Base-by-base conservation (phyloP, 2,329 filamentous ascomycete genomes). In the Colletotrichum phormii region DNA sequence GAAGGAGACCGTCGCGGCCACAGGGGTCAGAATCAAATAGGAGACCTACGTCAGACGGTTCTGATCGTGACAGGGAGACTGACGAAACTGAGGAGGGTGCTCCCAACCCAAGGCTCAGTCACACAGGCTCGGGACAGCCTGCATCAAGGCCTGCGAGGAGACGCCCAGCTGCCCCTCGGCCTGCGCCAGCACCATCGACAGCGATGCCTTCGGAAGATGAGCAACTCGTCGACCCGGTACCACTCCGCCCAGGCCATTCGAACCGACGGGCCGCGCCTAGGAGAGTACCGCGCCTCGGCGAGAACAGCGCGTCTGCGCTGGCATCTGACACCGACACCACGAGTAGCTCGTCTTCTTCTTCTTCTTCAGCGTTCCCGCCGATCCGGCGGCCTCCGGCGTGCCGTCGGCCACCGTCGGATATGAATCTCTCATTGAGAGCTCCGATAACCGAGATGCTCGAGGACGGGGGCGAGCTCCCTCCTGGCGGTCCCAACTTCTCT, bases 271-370 rank as follows among this genome's bases (percentile, higher is more conserved):
- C 71, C 18, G 66, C 54, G 18, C 71, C 71, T 15, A 70, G 46
- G 11, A 55, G 37, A 51, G 60, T 61, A 11, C 54, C 55, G 29
- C 71, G 49, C 12, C 53, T 72, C 49, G 66, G 71, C 8, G 66
- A 72, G 46, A 42, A 37, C 3, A 57, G 22, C 49, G 33, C 54
- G 15, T 61, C 64, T 8, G 60, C 31, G 26, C 53, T 46, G 11
- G 53, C 65, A 35, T 72, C 66, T 11, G 71, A 72, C 15, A 72
- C 71, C 54, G 71, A 72, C 31, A 70, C 60, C 4, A 70, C 71
- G 26, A 64, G 66, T 42, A 72, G 60, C 46, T 70, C 70, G 1
- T 72, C 70, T 1, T 72, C 71, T 6, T 72, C 71, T 6, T 72
- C 71, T 5, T 72, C 71, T 3, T 70, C 66, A 8, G 67, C 60